These are phyloP conservation scores for Pulveroboletus ravenelii DNA, from an alignment of 768 basidiomycete genomes.

Conservation along the genomic window DNA sequence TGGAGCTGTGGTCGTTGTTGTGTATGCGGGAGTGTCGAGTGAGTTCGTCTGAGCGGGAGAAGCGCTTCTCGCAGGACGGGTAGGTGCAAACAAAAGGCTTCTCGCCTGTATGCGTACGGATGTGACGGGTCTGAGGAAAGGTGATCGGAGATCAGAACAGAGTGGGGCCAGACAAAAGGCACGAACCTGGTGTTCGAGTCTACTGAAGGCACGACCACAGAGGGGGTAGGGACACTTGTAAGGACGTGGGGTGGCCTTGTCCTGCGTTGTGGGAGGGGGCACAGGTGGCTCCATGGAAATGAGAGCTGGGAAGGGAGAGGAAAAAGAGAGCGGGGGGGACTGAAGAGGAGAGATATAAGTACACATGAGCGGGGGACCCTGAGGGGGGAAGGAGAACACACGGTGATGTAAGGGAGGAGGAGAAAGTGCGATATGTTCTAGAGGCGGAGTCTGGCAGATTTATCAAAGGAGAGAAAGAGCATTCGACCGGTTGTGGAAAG, in stretches of 20 bases:
- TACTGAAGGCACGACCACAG: conserved; percentile 93
- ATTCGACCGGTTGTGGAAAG: conserved; percentile 20
- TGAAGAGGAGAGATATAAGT: conserved; percentile 28
- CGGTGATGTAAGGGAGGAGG: conserved; percentile 16
- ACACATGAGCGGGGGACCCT: conserved; percentile 21
- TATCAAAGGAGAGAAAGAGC: conserved; percentile 15
- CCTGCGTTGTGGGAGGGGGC: conserved; percentile 18
- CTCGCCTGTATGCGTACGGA: conserved; percentile 97
- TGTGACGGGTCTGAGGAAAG: conserved; percentile 79
- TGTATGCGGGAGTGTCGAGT: conserved; percentile 96
- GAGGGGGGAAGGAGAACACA: conserved; percentile 16
- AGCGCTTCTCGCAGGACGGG: conserved; percentile 95
- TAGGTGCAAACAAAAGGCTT: conserved; percentile 93
- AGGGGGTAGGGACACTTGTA: conserved; percentile 95
- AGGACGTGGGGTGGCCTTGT: conserved; percentile 56
- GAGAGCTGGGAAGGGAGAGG: conserved; percentile 8
- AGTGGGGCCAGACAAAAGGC: conserved; percentile 4
- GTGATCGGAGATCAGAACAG: conserved; percentile 18
- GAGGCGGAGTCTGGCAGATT: conserved; percentile 16
- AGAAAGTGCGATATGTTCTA: conserved; percentile 15
- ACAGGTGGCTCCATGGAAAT: conserved; percentile 23
- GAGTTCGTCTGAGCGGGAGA: conserved; percentile 97
- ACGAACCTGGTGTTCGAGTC: conserved; percentile 91
- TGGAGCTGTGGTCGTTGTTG: conserved; percentile 48
- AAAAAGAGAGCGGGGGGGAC: conserved; percentile 12